Conservation (phyloP, 1,139 yeast species). For the Debaryomyces nepalensis region DNA sequence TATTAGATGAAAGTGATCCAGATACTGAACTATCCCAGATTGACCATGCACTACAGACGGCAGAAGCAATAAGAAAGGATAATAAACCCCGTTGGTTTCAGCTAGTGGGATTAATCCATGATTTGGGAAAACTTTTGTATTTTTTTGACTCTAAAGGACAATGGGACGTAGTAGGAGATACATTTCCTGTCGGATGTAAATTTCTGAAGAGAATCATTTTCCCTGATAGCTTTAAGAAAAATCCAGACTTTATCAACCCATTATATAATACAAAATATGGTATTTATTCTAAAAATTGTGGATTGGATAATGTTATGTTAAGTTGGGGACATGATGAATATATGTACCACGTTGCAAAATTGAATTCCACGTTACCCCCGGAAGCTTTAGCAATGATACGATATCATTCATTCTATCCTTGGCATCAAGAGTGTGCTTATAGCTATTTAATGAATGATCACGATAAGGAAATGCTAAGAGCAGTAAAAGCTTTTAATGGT, state of each 20-base stretch:
- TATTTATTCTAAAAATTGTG: slow-evolving; percentile 66
- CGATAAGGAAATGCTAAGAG: slow-evolving; percentile 63
- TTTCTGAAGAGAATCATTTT: slow-evolving; percentile 64
- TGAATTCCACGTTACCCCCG: slow-evolving; percentile 63
- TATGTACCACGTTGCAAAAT: slow-evolving; percentile 73
- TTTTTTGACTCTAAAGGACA: slow-evolving; percentile 75
- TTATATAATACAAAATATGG: slow-evolving; percentile 70
- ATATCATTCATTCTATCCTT: slow-evolving; percentile 76
- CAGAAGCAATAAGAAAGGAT: slow-evolving; percentile 72
- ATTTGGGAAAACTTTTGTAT: slow-evolving; percentile 68
- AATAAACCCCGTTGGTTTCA: slow-evolving; percentile 79
- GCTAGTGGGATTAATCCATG: slow-evolving; percentile 72
- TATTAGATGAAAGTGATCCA: slow-evolving; percentile 74
- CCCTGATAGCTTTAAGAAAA: slow-evolving; percentile 60
- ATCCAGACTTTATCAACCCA: slow-evolving; percentile 68
- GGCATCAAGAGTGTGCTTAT: slow-evolving; percentile 76
- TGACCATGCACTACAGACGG: slow-evolving; percentile 77
- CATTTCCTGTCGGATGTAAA: slow-evolving; percentile 75
- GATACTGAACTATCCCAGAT: slow-evolving; percentile 77
- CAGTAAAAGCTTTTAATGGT: slow-evolving; percentile 68
- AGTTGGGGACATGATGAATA: slow-evolving; percentile 85
- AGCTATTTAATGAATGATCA: slow-evolving; percentile 66
- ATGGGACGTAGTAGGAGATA: slow-evolving; percentile 86
- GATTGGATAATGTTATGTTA: slow-evolving; percentile 70
- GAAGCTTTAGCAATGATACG: slow-evolving; percentile 77